Conservation (phyloP, 495 filamentous ascomycete species). For the Neurospora terricola region DNA sequence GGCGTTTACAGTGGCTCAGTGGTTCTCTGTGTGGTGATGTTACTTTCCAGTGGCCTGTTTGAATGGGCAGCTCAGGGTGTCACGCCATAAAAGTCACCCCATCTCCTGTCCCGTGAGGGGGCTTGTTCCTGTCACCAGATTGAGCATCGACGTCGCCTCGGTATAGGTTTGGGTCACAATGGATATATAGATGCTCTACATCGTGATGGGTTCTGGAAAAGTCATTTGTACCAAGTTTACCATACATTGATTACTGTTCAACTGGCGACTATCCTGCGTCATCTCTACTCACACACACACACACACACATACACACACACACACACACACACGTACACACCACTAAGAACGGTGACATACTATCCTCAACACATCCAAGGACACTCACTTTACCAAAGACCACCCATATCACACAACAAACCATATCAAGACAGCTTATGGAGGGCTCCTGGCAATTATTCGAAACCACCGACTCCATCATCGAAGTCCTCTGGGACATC, state of each 20-base stretch:
- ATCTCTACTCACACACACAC: background rate
- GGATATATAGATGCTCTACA: background rate
- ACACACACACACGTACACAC: background rate
- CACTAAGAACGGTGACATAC: background rate
- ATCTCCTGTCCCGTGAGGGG: background rate
- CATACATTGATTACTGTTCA: background rate
- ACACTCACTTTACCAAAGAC: background rate
- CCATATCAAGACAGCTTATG: background rate
- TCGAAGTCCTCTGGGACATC: slow-evolving; percentile 27
- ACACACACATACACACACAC: background rate
- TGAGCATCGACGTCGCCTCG: background rate
- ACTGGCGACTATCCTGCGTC: background rate
- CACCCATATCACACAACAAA: background rate
- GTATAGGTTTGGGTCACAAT: background rate
- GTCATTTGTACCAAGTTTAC: background rate
- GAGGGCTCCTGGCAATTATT: slow-evolving; percentile 9
- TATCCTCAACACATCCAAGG: background rate
- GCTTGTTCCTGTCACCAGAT: background rate
- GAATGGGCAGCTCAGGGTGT: background rate
- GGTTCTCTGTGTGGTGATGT: background rate
- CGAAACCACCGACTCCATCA: slow-evolving; percentile 18
- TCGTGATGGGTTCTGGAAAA: background rate
- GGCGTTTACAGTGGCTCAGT: background rate
- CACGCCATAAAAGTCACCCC: background rate
- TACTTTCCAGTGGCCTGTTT: background rate